Base-by-base conservation (phyloP, 441 rosid species). In the Manihot esculenta region DNA sequence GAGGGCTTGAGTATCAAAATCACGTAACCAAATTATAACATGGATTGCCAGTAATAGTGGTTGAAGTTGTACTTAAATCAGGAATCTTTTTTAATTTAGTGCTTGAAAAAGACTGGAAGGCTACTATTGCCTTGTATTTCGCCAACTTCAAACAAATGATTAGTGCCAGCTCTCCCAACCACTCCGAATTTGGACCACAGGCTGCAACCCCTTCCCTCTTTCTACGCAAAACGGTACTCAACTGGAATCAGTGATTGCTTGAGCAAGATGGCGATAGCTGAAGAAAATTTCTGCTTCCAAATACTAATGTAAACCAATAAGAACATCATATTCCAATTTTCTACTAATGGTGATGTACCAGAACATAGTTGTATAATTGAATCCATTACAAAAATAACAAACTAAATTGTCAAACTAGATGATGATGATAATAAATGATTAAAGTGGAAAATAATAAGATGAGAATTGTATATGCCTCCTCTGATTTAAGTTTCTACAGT, bases 301-400 rank as follows among this genome's bases (percentile, higher is more conserved):
- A n/a, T n/a, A n/a, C n/a, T n/a, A n/a, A 38, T 38, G 8, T 38
- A 60, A 70, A 70, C 66, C 53, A 59, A 70, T 23, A 50, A 41
- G 59, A 70, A 49, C n/a, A 68, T 3, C 21, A 9, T 17, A 60
- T 50, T 41, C 23, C 38, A 41, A 41, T 41, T 10, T 50, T 26
- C 20, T 62, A 41, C 44, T 27, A 62, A 62, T n/a, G 15, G 42
- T 51, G 51, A 71, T 48, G 12, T 2, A 51, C 18, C 54, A 4
- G n/a, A 50, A 21, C 74, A 70, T 45, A 50, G 38, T 62, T 18
- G 38, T 21, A 60, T 45, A n/a, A 10, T 38, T 2, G 50, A 21
- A 48, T 51, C 30, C 61, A 33, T 7, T 60, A 48, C 49, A 50
- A 13, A 50, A 42, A 41, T 55, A 23, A 38, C 1, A 15, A 41